A percentile compares a stretch with the other conserved stretches of the same genome.
phyloP scores from a whole-genome alignment of 1,139 yeast species.

The Hemisphaericaspora xylofermentans region DNA sequence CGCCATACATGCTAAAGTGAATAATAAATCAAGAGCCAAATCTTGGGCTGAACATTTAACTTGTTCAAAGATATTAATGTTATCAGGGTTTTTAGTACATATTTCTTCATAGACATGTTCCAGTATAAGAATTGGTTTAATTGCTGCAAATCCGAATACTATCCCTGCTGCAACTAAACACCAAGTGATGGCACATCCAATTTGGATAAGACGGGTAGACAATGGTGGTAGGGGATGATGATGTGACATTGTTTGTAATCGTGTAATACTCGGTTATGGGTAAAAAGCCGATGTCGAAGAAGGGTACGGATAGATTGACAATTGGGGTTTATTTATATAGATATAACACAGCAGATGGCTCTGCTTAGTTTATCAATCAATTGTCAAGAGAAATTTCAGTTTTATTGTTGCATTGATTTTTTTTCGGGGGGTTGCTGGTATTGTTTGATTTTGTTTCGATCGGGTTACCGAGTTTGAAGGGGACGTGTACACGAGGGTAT shows the following conservation, averaged over 20 bases:
- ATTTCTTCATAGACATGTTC: conserved; percentile 73
- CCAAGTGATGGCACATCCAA: conserved; percentile 73
- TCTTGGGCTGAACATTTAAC: conserved; percentile 70
- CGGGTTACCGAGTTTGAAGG: no score
- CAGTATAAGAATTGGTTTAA: conserved; percentile 73
- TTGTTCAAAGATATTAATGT: conserved; percentile 13
- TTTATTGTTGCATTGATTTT: no score
- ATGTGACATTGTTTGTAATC: neutral
- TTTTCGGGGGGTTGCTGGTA: no score
- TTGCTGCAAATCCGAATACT: conserved; percentile 91
- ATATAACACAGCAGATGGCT: no score
- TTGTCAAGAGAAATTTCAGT: no score
- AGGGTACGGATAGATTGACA: no score
- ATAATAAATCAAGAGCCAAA: conserved; percentile 73
- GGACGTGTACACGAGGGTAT: no score
- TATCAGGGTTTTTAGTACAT: conserved; percentile 35
- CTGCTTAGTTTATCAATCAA: no score
- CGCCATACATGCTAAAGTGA: conserved; percentile 81
- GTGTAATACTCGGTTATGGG: no score
- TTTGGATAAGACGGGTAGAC: conserved; percentile 25
- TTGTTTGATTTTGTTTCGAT: no score
- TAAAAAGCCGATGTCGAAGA: no score
- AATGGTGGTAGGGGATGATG: conserved; percentile 15
- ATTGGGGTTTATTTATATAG: no score
- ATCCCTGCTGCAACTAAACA: conserved; percentile 92